Evolutionary conservation across 768 basidiomycete genomes (phyloP), one percentile per base, ranked within the genome.

Genomic region (Dioszegia aurantiaca): DNA sequence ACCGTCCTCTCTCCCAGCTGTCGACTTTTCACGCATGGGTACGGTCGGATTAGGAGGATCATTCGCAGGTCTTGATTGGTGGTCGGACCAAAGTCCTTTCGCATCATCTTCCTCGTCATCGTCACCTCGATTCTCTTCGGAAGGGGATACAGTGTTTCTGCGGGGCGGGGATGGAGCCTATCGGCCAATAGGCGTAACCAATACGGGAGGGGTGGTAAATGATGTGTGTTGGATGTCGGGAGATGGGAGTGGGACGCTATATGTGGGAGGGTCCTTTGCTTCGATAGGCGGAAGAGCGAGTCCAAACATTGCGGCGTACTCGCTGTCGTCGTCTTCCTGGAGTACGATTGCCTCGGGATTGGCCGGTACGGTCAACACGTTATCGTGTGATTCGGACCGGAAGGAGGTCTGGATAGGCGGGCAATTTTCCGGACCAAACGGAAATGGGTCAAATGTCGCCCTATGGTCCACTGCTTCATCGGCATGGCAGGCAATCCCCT

Each of bases 21-120:
- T 88, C 67, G 87, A 88, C 76, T 87, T 85, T 69, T 78, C 81
- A 67, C 86, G 87, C 53, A 93, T 99, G 89, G 94, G 94, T 63
- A 86, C 82, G 55, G 91, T 97, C 48, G 91, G 86, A 56, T 81
- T 97, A 40, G 85, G 86, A 26, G 94, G 94, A 57, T 81, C 88
- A 31, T 99, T 97, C 72, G 83, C 87, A 23, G 94, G 92, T 43
- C 80, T 99, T 61, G 87, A 87, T 71, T 72, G 67, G 67, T 72
- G 65, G 63, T 60, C 68, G 2, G 51, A 56, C 16, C 36, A 49
- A 45, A 63, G 61, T 23, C 57, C 67, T 26, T 68, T 63, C 51
- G 61, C 64, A 79, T 84, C 70, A 76, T 67, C 82, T 46, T 71
- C 83, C 26, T 80, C 86, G 45, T 83, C 88, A 45, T 83, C 88